A percentile compares a stretch with the other conserved stretches of the same genome.
Evolutionary conservation across 176 grass and related monocot species (phyloP).

Genomic region (Dactylis glomerata): DNA sequence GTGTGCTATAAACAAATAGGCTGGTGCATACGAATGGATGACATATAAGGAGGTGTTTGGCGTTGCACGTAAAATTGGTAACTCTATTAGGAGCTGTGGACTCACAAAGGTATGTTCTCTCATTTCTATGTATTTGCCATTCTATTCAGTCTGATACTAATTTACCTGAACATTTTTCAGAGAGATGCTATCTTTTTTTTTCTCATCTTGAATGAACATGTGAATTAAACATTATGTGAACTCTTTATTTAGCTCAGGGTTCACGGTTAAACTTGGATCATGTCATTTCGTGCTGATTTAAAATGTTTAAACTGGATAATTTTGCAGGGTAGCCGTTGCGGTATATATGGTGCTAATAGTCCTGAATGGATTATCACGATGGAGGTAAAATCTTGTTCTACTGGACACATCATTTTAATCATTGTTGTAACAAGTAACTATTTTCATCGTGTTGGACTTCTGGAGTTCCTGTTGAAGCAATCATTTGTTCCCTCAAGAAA

Average conservation of each 20-base stretch:
- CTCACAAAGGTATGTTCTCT: conserved; percentile 51
- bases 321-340: conserved; percentile 63
- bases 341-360: conserved; percentile 86
- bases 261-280: conserved; percentile 10
- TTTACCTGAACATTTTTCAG: conserved; percentile 7
- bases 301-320: background rate
- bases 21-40: conserved; percentile 67
- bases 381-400: conserved; percentile 57
- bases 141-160: conserved; percentile 4
- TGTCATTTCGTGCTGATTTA: conserved; percentile 5
- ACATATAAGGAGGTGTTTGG: conserved; percentile 74
- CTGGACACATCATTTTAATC: background rate
- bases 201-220: background rate
- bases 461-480: background rate
- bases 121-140: background rate
- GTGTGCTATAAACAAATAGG: conserved; percentile 37
- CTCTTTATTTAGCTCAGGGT: background rate
- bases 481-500: background rate
- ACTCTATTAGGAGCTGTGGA: conserved; percentile 66
- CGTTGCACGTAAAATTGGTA: conserved; percentile 51
- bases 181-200: background rate
- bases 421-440: background rate
- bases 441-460: background rate
- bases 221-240: conserved; percentile 5
- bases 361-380: conserved; percentile 85